Evolutionary conservation across 2,329 filamentous ascomycete species (phyloP).

Genomic region (Ophiostoma tasmaniense): DNA sequence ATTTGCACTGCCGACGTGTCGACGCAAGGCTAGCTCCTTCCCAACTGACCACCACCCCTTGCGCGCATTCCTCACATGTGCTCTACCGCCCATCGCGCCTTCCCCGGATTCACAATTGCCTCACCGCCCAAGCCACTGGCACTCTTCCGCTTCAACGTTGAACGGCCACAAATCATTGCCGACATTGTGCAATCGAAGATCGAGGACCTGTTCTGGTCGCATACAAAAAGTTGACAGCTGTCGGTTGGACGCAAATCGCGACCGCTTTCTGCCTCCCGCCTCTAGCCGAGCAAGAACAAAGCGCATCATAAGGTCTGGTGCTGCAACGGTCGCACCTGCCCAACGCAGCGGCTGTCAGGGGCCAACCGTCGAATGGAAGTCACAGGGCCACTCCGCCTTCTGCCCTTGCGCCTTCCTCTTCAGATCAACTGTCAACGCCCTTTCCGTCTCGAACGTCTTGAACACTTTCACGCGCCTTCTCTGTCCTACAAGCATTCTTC

Average conservation of each 20-base stretch:
- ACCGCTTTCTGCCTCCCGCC: neutral
- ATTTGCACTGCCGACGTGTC: neutral
- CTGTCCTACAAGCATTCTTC: neutral
- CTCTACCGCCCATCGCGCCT: neutral
- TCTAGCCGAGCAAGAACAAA: neutral
- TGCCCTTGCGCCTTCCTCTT: neutral
- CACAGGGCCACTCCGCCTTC: too few species aligned
- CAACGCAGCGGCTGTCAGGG: slow-evolving; percentile 1
- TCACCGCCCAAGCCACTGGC: neutral
- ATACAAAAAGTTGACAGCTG: neutral
- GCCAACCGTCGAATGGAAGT: neutral
- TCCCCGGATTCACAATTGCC: neutral
- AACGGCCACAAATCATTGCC: neutral
- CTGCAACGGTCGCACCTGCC: slow-evolving; percentile 2
- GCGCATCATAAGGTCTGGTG: neutral
- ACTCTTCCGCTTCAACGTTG: neutral
- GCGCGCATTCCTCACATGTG: neutral
- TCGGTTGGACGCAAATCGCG: neutral
- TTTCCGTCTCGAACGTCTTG: neutral
- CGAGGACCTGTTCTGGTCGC: neutral
- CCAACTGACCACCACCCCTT: neutral
- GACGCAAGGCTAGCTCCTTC: neutral
- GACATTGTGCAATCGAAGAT: neutral
- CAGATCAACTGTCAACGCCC: neutral
- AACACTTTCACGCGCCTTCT: neutral